phyloP scores from a whole-genome alignment of 306 rosid species.

The Sindora glabra region DNA sequence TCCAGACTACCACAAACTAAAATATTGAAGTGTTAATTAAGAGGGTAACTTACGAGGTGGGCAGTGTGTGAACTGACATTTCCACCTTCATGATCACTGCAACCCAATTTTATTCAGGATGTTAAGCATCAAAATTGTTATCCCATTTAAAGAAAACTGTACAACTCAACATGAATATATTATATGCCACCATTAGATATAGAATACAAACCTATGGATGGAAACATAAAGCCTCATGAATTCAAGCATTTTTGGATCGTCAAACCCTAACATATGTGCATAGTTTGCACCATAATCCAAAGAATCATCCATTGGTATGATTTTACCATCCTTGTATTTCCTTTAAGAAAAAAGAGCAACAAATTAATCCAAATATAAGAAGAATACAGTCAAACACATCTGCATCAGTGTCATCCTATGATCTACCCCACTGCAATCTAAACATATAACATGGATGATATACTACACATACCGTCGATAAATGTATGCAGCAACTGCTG shows the following conservation, averaged over 20 bases:
- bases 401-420: slow-evolving; percentile 4
- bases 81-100: slow-evolving; percentile 99
- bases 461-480: slow-evolving; percentile 67
- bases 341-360: slow-evolving; percentile 32
- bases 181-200: background rate
- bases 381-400: slow-evolving; percentile 5
- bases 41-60: slow-evolving; percentile 60
- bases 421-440: too few species aligned
- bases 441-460: slow-evolving; percentile 4
- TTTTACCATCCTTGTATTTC: slow-evolving; percentile 75
- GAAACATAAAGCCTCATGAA: slow-evolving; percentile 95
- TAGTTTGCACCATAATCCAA: slow-evolving; percentile 97
- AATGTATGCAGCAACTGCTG: slow-evolving; percentile 81
- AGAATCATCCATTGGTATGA: slow-evolving; percentile 64
- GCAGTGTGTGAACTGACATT: slow-evolving; percentile 98
- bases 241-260: slow-evolving; percentile 76
- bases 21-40: too few species aligned
- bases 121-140: background rate
- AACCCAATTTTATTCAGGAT: slow-evolving; percentile 17
- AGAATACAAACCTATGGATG: slow-evolving; percentile 75
- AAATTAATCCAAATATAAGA: slow-evolving; percentile 24
- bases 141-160: background rate
- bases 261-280: slow-evolving; percentile 89
- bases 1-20: background rate
- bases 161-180: background rate